Base-by-base conservation (phyloP, 2,329 filamentous ascomycete species). In the Colletotrichum costaricense region DNA sequence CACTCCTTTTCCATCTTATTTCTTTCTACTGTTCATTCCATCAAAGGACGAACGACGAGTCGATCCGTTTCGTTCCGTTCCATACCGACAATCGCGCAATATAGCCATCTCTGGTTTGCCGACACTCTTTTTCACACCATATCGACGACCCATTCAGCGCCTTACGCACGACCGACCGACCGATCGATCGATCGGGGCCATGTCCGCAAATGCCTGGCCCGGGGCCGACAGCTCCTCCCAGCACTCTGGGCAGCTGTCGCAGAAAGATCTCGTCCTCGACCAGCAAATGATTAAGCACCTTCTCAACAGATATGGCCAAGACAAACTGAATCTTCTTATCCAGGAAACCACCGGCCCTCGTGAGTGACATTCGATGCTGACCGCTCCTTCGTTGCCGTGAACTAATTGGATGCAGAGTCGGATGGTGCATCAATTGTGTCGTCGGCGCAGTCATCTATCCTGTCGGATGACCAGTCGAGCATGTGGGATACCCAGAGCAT, bases 401-500 rank as follows among this genome's bases (percentile, higher is more conserved):
- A 70, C 62, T 60, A 22, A 52, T 16, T 58, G 38, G 54, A 30
- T n/a, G 58, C 58, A 75, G 73, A 72, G 56, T 76, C 74, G 46
- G 82, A 84, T 66, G 75, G 76, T 30, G 79, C 81, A 11, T 84
- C 82, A 33, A 77, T 82, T 38, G 74, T 83, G 26, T 82, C 82
- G 6, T 81, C 76, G 22, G 79, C 80, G 65, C 80, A 81, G 24
- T 81, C 81, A 7, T 82, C 82, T 6, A 78, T 82, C 59, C 78
- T 81, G 26, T 81, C 81, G 28, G 82, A 83, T 58, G 80, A 83
- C 54, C 76, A 78, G 14, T 77, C 81, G 55, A 84, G 82, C 68
- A 74, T 84, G 33, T 84, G 83, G 73, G 83, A 84, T 64, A 76
- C 77, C 7, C 68, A 76, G 58, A 83, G 82, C 71, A 80, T 83